Evolutionary conservation across 495 filamentous ascomycete species (phyloP).

Genomic region (Aspergillus sparsus): DNA sequence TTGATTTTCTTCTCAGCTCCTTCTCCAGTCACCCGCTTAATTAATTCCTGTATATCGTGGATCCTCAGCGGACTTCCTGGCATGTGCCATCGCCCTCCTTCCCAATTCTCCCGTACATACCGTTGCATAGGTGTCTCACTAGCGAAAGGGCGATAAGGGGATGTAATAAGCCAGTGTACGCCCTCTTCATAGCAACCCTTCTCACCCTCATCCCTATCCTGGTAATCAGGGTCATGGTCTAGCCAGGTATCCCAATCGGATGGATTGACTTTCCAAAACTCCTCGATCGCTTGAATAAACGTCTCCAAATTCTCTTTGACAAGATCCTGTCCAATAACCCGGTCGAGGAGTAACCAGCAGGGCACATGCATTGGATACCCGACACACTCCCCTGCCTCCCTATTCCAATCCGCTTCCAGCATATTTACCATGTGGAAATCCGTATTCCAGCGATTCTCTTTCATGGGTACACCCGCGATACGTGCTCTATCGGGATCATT

Average conservation of each 20-base stretch:
- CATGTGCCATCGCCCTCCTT: neutral
- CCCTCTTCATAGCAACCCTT: no score
- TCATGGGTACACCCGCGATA: neutral
- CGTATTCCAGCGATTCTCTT: neutral
- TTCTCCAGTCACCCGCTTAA: neutral
- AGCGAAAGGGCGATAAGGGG: no score
- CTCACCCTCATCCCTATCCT: no score
- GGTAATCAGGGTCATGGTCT: neutral
- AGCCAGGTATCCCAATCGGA: neutral
- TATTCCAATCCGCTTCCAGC: constrained; percentile 1
- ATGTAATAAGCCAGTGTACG: neutral
- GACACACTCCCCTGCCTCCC: neutral
- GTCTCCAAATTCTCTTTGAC: constrained; percentile 2
- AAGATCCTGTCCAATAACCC: constrained; percentile 7
- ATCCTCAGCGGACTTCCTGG: constrained; percentile 11
- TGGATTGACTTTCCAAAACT: constrained; percentile 7
- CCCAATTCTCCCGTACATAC: neutral
- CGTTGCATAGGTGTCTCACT: neutral
- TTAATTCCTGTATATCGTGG: constrained; percentile 9
- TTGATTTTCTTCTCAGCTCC: neutral
- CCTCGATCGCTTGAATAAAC: constrained; percentile 1
- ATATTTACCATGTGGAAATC: constrained; percentile 11
- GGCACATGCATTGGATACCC: constrained; percentile 14
- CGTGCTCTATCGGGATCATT: neutral
- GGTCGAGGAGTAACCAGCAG: constrained; percentile 17